Evolutionary conservation across 106 monocot species (phyloP), one percentile per base, ranked within the genome.

Genomic region (Triglochin maritima): DNA sequence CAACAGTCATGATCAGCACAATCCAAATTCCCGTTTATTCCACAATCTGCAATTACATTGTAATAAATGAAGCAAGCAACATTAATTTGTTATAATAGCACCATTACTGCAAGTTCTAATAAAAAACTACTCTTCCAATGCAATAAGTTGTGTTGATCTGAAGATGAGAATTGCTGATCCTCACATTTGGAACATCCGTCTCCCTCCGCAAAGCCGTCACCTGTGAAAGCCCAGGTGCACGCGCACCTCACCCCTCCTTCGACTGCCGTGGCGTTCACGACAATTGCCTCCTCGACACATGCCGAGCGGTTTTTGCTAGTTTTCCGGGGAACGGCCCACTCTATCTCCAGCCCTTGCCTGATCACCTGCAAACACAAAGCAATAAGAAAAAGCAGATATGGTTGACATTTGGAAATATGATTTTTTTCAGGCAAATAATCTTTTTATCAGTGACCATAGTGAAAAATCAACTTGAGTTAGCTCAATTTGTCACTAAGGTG

Each of bases 241-340:
- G 60, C 69, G 61, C 93, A 93, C 65, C 89, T 73, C 44, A 89
- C 69, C 7, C 89, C 93, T 10, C 75, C 81, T 14, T 8, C 53
- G 15, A 93, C 84, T 0, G 72, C 82, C 12, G 89, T 86, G 5
- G 89, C 62, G 6, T 93, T 89, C 66, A 93, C 84, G 42, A 49
- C 67, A 41, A 65, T 44, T 11, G 93, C 93, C 4, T 78, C 89
- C 1, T 75, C 64, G 4, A 80, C 78, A 55, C 93, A 93, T 7
- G 63, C 78, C 13, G 73, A 71, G n/a, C 61, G 75, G 17, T 75
- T 72, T 29, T 29, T 15, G 3, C 51, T 51, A 3, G 52, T 70
- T 59, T 69, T 63, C 55, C 55, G 83, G 15, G 86, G 89, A 60
- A 93, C 76, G 0, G 89, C 93, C 93, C 93, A 93, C 74, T 93